Conservation (phyloP, 1,284 basidiomycete species). For the Marasmius tenuissimus region DNA sequence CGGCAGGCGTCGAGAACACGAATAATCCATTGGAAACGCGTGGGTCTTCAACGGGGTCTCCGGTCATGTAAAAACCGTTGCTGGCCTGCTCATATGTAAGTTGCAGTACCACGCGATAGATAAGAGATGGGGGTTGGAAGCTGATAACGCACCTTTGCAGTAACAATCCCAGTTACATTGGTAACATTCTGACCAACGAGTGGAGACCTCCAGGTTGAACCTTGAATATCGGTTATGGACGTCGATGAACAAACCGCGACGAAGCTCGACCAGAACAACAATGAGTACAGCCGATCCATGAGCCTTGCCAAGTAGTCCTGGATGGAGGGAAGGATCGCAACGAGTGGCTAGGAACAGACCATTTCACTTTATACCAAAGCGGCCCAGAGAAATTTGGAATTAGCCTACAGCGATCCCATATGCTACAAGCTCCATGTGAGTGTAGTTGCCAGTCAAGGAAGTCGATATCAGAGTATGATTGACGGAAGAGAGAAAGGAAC, state of each 20-base stretch:
- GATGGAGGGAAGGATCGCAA: slow-evolving; percentile 2
- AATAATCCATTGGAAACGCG: slow-evolving; percentile 54
- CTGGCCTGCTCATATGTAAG: slow-evolving; percentile 32
- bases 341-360: not conserved
- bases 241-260: slow-evolving; percentile 27
- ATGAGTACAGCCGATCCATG: slow-evolving; percentile 30
- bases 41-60: slow-evolving; percentile 41
- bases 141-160: slow-evolving; percentile 46
- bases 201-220: slow-evolving; percentile 49
- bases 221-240: slow-evolving; percentile 55
- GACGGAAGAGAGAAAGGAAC: too few species aligned
- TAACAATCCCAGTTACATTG: slow-evolving; percentile 52
- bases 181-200: slow-evolving; percentile 45
- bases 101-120: not conserved
- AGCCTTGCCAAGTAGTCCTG: slow-evolving; percentile 15
- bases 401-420: not conserved
- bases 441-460: not conserved
- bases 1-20: slow-evolving; percentile 44
- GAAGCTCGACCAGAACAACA: slow-evolving; percentile 20
- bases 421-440: slow-evolving; percentile 2
- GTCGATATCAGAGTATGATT: too few species aligned
- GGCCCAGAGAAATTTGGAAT: not conserved
- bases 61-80: slow-evolving; percentile 55
- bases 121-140: not conserved
- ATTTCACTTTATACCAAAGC: slow-evolving; percentile 1